These are phyloP conservation scores for Antrodiella citrinella DNA, from an alignment of 768 basidiomycete species.

Conservation along the genomic window DNA sequence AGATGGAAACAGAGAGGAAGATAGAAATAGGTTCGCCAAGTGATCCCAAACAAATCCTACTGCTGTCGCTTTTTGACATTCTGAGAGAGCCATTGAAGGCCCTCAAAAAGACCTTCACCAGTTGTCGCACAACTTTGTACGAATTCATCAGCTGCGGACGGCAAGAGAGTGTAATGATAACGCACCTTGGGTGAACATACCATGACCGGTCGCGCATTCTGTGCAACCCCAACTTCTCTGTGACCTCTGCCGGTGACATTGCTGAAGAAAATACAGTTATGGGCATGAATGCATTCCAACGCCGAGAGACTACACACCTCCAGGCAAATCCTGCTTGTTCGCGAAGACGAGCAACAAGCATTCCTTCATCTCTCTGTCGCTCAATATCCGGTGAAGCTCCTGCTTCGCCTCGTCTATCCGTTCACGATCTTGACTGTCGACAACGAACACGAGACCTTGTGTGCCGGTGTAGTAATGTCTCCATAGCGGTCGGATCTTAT, in stretches of 20 bases:
- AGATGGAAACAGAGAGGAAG: constrained; percentile 19
- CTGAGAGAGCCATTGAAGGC: constrained; percentile 94
- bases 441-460: constrained; percentile 96
- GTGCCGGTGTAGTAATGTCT: constrained; percentile 99
- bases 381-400: constrained; percentile 91
- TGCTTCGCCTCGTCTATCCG: constrained; percentile 95
- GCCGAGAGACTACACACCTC: constrained; percentile 52
- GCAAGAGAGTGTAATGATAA: too few species aligned
- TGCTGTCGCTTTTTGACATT: constrained; percentile 92
- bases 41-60: constrained; percentile 31
- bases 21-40: constrained; percentile 8
- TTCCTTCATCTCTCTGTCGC: constrained; percentile 97
- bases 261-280: constrained; percentile 36
- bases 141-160: not conserved
- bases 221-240: constrained; percentile 92
- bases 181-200: constrained; percentile 98
- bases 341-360: constrained; percentile 97
- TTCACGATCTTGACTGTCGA: constrained; percentile 93
- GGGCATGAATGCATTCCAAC: not conserved
- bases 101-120: constrained; percentile 95
- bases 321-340: constrained; percentile 97
- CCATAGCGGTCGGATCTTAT: constrained; percentile 98
- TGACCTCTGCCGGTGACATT: constrained; percentile 99
- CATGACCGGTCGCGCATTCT: constrained; percentile 95
- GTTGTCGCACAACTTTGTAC: constrained; percentile 83